These are phyloP conservation scores for Corinectria fuckeliana DNA, from an alignment of 2,329 filamentous ascomycete species.

Conservation along the genomic window DNA sequence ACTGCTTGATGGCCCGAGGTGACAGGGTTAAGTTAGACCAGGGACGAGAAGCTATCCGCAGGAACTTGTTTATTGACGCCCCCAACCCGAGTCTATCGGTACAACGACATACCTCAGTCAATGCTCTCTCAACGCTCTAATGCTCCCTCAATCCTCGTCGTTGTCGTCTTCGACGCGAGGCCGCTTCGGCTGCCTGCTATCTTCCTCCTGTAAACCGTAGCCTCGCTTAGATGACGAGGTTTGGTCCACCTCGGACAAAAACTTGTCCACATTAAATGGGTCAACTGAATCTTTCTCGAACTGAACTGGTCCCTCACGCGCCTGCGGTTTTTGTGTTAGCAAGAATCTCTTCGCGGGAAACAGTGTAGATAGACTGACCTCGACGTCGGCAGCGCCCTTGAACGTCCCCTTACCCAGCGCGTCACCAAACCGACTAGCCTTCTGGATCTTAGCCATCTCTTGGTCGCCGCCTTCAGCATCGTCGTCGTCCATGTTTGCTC, in stretches of 20 bases:
- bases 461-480: slow-evolving; percentile 80
- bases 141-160: slow-evolving; percentile 42
- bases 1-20: background rate
- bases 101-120: slow-evolving; percentile 23
- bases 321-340: slow-evolving; percentile 53
- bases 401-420: slow-evolving; percentile 90
- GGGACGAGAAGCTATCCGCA: background rate
- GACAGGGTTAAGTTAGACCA: background rate
- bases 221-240: slow-evolving; percentile 71
- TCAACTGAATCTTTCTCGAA: slow-evolving; percentile 90
- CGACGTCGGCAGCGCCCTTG: slow-evolving; percentile 82
- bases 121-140: slow-evolving; percentile 20
- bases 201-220: slow-evolving; percentile 76
- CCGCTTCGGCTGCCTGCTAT: slow-evolving; percentile 69
- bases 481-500: slow-evolving; percentile 75
- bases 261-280: slow-evolving; percentile 93
- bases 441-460: slow-evolving; percentile 88
- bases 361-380: slow-evolving; percentile 59
- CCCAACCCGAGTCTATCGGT: slow-evolving; percentile 32
- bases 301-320: slow-evolving; percentile 88
- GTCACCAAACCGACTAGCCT: slow-evolving; percentile 82
- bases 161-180: slow-evolving; percentile 79
- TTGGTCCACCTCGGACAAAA: slow-evolving; percentile 81
- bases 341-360: background rate
- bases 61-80: slow-evolving; percentile 29